These are phyloP conservation scores for Auricularia sp. DNA, from an alignment of 768 basidiomycete genomes.

Conservation along the genomic window DNA sequence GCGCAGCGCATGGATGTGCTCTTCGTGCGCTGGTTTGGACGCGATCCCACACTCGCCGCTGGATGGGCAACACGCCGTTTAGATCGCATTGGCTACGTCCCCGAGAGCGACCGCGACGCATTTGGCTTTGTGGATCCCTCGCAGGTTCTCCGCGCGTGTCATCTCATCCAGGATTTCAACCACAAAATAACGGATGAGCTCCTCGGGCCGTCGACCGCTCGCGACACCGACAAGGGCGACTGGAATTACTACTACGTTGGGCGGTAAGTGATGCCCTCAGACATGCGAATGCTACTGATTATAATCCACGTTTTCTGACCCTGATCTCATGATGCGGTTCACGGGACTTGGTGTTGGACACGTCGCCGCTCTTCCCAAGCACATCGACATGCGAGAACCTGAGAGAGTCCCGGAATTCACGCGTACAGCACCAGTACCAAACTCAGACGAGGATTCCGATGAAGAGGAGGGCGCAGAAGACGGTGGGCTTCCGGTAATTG, in stretches of 20 bases:
- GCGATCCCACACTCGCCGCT: conserved; percentile 15
- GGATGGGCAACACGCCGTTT: conserved; percentile 22
- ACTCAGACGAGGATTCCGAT: too few relatives aligned
- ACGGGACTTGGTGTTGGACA: conserved; percentile 24
- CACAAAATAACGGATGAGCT: conserved; percentile 13
- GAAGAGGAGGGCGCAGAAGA: too few relatives aligned
- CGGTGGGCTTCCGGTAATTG: too few relatives aligned
- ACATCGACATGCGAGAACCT: too few relatives aligned
- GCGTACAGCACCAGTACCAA: too few relatives aligned
- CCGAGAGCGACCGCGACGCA: conserved; percentile 14
- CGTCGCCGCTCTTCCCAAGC: too few relatives aligned
- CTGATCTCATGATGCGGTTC: conserved; percentile 30
- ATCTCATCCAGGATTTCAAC: conserved; percentile 33
- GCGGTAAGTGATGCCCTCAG: conserved; percentile 15
- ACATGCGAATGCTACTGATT: too few relatives aligned
- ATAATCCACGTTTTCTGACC: conserved; percentile 25
- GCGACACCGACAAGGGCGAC: conserved; percentile 16
- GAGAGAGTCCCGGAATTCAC: too few relatives aligned
- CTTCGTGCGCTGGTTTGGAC: conserved; percentile 31
- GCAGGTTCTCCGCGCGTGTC: conserved; percentile 27
- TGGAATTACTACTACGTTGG: conserved; percentile 28
- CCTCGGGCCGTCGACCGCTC: conserved; percentile 5
- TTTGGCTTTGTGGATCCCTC: conserved; percentile 40
- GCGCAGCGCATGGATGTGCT: conserved; percentile 26
- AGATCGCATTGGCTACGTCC: conserved; percentile 30